Evolutionary conservation across 371 early-diverging fungal species (phyloP), one percentile per base, ranked within the genome.

Genomic region (Lichtheimia corymbifera): DNA sequence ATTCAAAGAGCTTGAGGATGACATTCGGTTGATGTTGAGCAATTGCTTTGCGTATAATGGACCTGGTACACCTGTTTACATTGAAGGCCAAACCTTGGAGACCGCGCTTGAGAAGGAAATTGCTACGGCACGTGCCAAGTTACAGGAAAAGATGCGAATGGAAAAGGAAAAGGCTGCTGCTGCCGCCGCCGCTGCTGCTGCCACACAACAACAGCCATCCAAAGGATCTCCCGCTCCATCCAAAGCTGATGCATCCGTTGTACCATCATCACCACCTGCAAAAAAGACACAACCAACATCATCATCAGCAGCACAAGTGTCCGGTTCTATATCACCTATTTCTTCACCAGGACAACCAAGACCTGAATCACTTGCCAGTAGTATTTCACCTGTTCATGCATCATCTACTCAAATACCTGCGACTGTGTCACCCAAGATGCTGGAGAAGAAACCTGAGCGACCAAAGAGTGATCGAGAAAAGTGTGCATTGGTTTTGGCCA

Each of bases 1-100:
- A 0, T 61, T 79, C 30, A 61, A 71, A 0, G 85, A 88, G 5
- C 88, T 97, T 64, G 80, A 86, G 53, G 80, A 69, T 12, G 93
- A 93, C 60, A 61, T 91, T 17, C 72, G 76, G 17, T 69, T 82
- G 24, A 83, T 88, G 61, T 53, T 86, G 40, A 79, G 58, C 41
- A 87, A 88, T 53, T 87, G 86, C 56, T 84, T 74, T 41, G 70
- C 67, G 12, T 86, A 79, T 58, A 86, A 86, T 50, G 72, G 74
- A 2, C 70, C 76, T 24, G 84, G 80, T 13, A 71, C 79, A 0
- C 74, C 55, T 64, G 84, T 83, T 5, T 76, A 81, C 44, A 62
- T 72, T 24, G 82, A 77, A 55, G 84, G 83, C 6, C 70, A 76
- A 28, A 55, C 65, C 20, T 63, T 84, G 0, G 83, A 86, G 47